Evolutionary conservation across 1,139 yeast species (phyloP).

Genomic region (Protomyces lactucae-debilis): DNA sequence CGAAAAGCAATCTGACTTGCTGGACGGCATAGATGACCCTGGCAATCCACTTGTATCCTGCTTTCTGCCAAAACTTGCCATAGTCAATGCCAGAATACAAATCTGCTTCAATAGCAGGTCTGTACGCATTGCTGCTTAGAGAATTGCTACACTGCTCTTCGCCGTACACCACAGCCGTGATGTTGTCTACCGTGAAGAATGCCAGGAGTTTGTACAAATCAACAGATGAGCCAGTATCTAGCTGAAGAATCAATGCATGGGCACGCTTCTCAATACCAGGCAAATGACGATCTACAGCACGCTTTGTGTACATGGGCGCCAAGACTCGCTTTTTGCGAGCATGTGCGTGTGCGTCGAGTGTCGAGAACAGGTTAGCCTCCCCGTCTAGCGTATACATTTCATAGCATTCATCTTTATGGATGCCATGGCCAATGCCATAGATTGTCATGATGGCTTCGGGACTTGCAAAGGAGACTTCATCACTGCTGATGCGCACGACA

Average conservation of each 20-base stretch:
- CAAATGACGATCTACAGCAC: conserved; percentile 36
- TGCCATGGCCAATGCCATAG: conserved; percentile 48
- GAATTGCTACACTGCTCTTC: conserved; percentile 43
- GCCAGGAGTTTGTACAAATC: conserved; percentile 62
- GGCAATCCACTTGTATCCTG: not conserved
- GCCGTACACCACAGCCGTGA: conserved; percentile 60
- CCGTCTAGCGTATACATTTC: conserved; percentile 60
- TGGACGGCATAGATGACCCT: not conserved
- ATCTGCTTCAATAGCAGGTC: not conserved
- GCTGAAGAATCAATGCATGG: conserved; percentile 35
- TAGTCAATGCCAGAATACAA: not conserved
- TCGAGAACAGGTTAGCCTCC: conserved; percentile 55
- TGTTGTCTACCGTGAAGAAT: conserved; percentile 68
- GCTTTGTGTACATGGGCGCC: conserved; percentile 36
- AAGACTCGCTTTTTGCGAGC: conserved; percentile 41
- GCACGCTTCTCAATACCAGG: conserved; percentile 39
- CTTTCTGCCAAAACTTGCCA: not conserved
- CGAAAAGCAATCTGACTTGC: not conserved
- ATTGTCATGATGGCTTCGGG: conserved; percentile 52
- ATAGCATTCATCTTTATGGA: conserved; percentile 59
- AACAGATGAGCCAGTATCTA: conserved; percentile 34
- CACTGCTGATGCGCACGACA: conserved; percentile 58
- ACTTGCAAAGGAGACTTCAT: conserved; percentile 58
- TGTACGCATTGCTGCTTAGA: not conserved
- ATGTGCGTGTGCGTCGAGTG: conserved; percentile 50